phyloP scores from a whole-genome alignment of 345 rosid species.

The Citrus glauca region DNA sequence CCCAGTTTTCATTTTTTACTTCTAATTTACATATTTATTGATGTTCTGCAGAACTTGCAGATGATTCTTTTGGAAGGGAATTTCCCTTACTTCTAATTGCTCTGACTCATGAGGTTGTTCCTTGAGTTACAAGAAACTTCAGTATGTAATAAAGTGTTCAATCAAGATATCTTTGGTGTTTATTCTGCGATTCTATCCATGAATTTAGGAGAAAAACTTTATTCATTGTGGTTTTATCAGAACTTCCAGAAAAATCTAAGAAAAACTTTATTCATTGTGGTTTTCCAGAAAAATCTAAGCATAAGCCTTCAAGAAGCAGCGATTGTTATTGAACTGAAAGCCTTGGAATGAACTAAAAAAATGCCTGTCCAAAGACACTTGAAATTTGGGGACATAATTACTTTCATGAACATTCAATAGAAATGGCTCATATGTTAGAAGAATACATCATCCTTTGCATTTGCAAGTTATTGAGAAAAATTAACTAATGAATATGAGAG shows the following conservation, averaged over 20 bases:
- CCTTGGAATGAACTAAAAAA: too few species aligned
- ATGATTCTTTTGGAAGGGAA: constrained; percentile 26
- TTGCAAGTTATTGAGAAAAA: not conserved
- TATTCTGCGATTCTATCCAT: not conserved
- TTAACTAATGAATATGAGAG: not conserved
- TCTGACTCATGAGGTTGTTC: constrained; percentile 25
- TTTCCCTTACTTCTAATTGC: constrained; percentile 10
- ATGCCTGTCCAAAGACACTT: not conserved
- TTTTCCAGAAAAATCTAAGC: too few species aligned
- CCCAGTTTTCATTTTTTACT: not conserved
- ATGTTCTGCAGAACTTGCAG: constrained; percentile 16
- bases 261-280: too few species aligned
- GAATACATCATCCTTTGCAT: not conserved
- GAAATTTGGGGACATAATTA: not conserved
- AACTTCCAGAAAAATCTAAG: too few species aligned
- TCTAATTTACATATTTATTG: not conserved
- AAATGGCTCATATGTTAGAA: not conserved
- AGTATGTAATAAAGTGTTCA: constrained; percentile 8
- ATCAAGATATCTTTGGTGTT: not conserved
- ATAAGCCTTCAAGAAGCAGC: too few species aligned
- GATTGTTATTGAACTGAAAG: too few species aligned
- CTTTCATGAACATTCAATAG: not conserved
- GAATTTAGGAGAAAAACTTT: too few species aligned
- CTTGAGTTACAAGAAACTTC: not conserved
- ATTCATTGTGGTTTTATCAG: too few species aligned